Evolutionary conservation across 495 filamentous ascomycete genomes (phyloP).

Genomic region (Penicillium roqueforti): DNA sequence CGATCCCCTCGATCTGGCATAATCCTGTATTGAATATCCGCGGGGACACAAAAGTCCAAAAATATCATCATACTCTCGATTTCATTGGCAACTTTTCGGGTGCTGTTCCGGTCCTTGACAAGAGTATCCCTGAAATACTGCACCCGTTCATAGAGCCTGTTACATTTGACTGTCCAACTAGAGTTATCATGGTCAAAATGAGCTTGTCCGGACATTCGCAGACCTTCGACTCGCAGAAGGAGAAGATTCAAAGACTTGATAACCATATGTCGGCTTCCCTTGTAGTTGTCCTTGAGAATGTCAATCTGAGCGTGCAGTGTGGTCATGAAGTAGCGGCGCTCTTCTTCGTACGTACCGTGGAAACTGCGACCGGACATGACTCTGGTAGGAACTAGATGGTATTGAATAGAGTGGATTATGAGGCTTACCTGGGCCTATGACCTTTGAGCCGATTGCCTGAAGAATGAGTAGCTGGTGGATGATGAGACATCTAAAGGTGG

Average conservation of each 20-base stretch:
- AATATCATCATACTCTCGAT: background rate
- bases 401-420: background rate
- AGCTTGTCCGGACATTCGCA: slow-evolving; percentile 1
- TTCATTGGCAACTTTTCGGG: background rate
- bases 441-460: background rate
- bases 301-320: slow-evolving; percentile 1
- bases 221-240: background rate
- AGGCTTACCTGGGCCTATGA: background rate
- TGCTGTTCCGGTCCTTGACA: background rate
- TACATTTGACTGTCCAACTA: slow-evolving; percentile 1
- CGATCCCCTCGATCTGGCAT: background rate
- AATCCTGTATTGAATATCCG: background rate
- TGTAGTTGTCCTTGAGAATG: slow-evolving; percentile 6
- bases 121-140: background rate
- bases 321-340: background rate
- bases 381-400: background rate
- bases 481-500: background rate
- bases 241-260: background rate
- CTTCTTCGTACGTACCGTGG: slow-evolving; percentile 1
- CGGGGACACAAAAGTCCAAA: background rate
- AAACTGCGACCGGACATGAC: background rate
- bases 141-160: background rate
- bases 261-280: background rate
- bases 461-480: background rate
- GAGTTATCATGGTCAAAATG: background rate